Base-by-base conservation (phyloP, 2,329 filamentous ascomycete species). In the Phialocephala subalpina region DNA sequence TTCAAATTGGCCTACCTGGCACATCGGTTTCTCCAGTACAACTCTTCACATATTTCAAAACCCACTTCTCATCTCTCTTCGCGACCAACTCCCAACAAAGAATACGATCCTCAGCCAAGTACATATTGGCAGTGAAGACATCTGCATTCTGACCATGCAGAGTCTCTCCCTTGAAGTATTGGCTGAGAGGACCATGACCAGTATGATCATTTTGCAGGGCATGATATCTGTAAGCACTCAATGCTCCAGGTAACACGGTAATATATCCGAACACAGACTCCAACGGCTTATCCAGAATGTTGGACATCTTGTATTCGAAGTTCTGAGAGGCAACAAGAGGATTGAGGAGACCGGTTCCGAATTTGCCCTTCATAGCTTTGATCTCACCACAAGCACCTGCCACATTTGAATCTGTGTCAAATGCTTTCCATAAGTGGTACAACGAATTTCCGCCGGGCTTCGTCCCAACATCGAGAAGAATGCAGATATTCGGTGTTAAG, bases 291-390 rank as follows among this genome's bases (percentile, higher is more conserved):
- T 99, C 96, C 29, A 99, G 84, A 74, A 99, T 99, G 74, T 99
- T 99, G 47, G 94, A 97, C 93, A 99, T 97, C 80, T 99, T 99
- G 84, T 99, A 99, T 82, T 99, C 96, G 72, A 99, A 99, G 78
- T 99, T 99, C 75, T 99, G 96, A 55, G 94, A 97, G 0, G 96
- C 96, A 18, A 99, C 95, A 6, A 99, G 84, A 0, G 96, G 96
- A 74, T 99, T 99, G 55, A 99, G 82, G 18, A 99, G 84, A 69
- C 95, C 93, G 5, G 89, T 82, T 76, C 93, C 94, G 27, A 87
- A 89, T 71, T 90, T 93, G 8, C 96, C 96, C 78, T 97, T 97
- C 81, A 97, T 97, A 0, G 96, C 96, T 77, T 95, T 97, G 79
- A 99, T 99, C 79, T 99, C 96, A 71, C 96, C 96, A 70, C 96